Conservation (phyloP, 306 rosid genomes). For the Dryas alaskensis region DNA sequence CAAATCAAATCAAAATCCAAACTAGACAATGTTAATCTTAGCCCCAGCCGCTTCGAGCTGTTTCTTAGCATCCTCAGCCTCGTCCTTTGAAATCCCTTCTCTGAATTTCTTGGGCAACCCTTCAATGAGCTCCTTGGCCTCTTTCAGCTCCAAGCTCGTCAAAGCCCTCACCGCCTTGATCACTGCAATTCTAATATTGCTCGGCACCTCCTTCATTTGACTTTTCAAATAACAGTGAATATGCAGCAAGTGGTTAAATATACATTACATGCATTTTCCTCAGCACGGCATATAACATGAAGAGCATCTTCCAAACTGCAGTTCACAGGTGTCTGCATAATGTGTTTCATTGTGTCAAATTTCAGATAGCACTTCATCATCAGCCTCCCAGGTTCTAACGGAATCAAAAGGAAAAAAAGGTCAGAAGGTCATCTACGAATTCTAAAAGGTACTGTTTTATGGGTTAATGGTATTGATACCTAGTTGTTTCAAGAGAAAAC, state of each 20-base stretch:
- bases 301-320: slow-evolving; percentile 82
- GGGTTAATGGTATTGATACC: slow-evolving; percentile 43
- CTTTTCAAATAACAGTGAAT: too few species aligned
- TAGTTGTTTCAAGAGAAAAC: slow-evolving; percentile 88
- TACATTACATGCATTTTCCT: slow-evolving; percentile 79
- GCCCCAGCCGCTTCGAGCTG: slow-evolving; percentile 95
- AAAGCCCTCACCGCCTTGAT: slow-evolving; percentile 77
- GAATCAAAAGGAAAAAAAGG: slow-evolving; percentile 24
- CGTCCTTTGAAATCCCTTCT: slow-evolving; percentile 74
- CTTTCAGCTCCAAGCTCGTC: slow-evolving; percentile 88
- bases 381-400: slow-evolving; percentile 85
- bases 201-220: slow-evolving; percentile 58
- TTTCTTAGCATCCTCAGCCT: slow-evolving; percentile 91
- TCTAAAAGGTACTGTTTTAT: slow-evolving; percentile 5
- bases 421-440: slow-evolving; percentile 25
- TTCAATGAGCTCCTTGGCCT: slow-evolving; percentile 88
- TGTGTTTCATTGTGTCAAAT: slow-evolving; percentile 88
- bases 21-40: slow-evolving; percentile 58
- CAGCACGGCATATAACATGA: slow-evolving; percentile 74
- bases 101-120: slow-evolving; percentile 91
- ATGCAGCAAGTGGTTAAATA: neutral
- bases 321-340: slow-evolving; percentile 72
- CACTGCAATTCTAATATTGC: slow-evolving; percentile 71
- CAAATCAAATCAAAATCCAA: too few species aligned
- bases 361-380: slow-evolving; percentile 96